Evolutionary conservation across 2,329 filamentous ascomycete genomes (phyloP).

Genomic region (Aspergillus fischeri): DNA sequence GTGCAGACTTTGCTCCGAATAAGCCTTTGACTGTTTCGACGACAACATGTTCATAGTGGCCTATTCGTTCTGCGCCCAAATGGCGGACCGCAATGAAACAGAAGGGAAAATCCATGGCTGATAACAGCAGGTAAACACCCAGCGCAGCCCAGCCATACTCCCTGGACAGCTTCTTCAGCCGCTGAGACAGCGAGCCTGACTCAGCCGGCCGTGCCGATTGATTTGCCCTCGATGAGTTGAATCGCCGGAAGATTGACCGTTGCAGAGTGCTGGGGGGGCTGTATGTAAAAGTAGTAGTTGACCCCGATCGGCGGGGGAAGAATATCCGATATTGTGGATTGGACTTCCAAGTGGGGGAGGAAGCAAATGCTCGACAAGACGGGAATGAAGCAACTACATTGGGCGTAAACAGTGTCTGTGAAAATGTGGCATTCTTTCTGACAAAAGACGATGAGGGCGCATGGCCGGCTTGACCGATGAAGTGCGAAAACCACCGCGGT

Average conservation of each 20-base stretch:
- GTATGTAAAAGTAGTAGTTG: not conserved
- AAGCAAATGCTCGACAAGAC: not conserved
- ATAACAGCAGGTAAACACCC: slow-evolving; percentile 82
- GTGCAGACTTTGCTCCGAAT: not conserved
- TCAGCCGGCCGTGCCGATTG: slow-evolving; percentile 19
- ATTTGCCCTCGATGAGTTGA: slow-evolving; percentile 22
- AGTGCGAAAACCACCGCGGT: not conserved
- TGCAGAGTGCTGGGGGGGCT: not conserved
- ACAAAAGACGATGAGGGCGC: not conserved
- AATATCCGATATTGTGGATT: not conserved
- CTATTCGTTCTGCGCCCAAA: slow-evolving; percentile 82
- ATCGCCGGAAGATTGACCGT: slow-evolving; percentile 16
- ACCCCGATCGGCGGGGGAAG: not conserved
- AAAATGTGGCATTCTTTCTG: not conserved
- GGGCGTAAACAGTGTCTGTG: not conserved
- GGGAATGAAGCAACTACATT: not conserved
- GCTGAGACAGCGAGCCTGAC: slow-evolving; percentile 58
- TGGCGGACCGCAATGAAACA: slow-evolving; percentile 84
- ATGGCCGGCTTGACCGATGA: not conserved
- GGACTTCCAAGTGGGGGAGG: not conserved
- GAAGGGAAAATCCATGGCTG: slow-evolving; percentile 86
- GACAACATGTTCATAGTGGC: slow-evolving; percentile 48
- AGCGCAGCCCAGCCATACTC: slow-evolving; percentile 94
- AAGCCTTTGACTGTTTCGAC: slow-evolving; percentile 34
- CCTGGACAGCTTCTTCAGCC: slow-evolving; percentile 75